Conservation (phyloP, 352 stramenopile genomes). For the Pythium insidiosum region DNA sequence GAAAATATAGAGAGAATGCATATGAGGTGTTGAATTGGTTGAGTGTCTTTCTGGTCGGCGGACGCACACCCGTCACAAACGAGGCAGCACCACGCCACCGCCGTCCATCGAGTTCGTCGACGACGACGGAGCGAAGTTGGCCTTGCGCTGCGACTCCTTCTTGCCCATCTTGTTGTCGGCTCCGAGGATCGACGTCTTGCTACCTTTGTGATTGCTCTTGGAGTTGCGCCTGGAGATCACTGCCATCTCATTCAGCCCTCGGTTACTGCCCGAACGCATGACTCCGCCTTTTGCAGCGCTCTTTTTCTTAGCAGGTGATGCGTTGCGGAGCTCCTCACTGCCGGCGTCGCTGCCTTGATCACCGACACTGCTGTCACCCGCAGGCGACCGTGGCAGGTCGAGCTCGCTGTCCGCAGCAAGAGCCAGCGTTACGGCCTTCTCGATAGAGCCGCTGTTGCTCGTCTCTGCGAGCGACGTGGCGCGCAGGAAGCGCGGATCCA, state of each 20-base stretch:
- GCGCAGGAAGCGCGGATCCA: constrained; percentile 44
- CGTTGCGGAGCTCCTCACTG: constrained; percentile 30
- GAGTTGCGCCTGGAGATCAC: constrained; percentile 29
- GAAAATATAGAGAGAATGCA: constrained; percentile 1
- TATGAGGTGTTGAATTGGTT: constrained; percentile 1
- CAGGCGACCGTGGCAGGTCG: constrained; percentile 4
- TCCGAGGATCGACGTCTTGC: constrained; percentile 10
- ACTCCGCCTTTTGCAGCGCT: constrained; percentile 16
- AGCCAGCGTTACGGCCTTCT: constrained; percentile 28
- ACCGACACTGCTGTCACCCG: constrained; percentile 14
- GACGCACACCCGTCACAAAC: too few relatives aligned
- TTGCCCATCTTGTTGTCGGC: constrained; percentile 26
- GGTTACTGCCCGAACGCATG: constrained; percentile 23
- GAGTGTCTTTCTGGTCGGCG: too few relatives aligned
- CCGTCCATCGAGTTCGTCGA: constrained; percentile 19
- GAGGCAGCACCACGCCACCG: constrained; percentile 41
- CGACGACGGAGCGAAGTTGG: constrained; percentile 11
- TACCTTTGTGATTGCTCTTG: constrained; percentile 30
- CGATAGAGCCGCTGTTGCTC: constrained; percentile 22
- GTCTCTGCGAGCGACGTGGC: constrained; percentile 13
- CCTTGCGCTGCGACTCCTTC: constrained; percentile 37
- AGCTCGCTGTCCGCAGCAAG: constrained; percentile 11
- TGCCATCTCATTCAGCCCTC: constrained; percentile 21
- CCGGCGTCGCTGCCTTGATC: constrained; percentile 7
- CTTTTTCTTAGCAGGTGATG: constrained; percentile 53